phyloP scores from a whole-genome alignment of 768 basidiomycete genomes.

The Amanita subjunquillea region DNA sequence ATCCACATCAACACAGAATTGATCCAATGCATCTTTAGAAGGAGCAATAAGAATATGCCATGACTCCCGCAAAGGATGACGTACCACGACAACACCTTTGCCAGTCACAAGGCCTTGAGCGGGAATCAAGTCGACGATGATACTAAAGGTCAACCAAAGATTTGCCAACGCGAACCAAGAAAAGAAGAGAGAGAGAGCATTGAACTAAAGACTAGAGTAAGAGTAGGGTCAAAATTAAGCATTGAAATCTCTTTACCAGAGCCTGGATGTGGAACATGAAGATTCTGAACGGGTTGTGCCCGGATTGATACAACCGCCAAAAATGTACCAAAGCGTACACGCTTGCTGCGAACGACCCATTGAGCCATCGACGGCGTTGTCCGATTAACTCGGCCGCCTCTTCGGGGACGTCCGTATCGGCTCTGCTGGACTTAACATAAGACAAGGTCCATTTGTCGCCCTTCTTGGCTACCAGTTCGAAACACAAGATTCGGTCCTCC shows the following conservation, averaged over 20 bases:
- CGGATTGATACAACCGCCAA: constrained; percentile 8
- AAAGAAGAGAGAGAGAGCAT: constrained; percentile 75
- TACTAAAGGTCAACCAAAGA: constrained; percentile 88
- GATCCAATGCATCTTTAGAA: constrained; percentile 49
- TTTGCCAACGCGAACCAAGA: constrained; percentile 92
- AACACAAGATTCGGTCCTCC: constrained; percentile 95
- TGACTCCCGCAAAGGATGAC: constrained; percentile 59
- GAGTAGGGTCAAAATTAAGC: background rate
- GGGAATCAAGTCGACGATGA: constrained; percentile 85
- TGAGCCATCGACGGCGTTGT: constrained; percentile 93
- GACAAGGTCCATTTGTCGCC: constrained; percentile 82
- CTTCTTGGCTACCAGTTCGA: constrained; percentile 90
- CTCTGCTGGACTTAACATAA: constrained; percentile 88
- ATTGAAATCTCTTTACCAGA: constrained; percentile 39
- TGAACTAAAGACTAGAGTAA: constrained; percentile 43
- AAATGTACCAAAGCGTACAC: constrained; percentile 92
- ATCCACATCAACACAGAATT: constrained; percentile 79
- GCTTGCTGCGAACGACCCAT: constrained; percentile 91
- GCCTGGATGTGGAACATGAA: constrained; percentile 94
- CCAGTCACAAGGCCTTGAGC: constrained; percentile 23
- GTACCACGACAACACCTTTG: background rate
- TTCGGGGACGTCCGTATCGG: constrained; percentile 93
- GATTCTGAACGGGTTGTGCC: constrained; percentile 39
- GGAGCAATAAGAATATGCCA: constrained; percentile 39
- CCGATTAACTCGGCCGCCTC: constrained; percentile 84